Evolutionary conservation across 345 rosid species (phyloP).

Genomic region (Excoecaria cochinchinensis): DNA sequence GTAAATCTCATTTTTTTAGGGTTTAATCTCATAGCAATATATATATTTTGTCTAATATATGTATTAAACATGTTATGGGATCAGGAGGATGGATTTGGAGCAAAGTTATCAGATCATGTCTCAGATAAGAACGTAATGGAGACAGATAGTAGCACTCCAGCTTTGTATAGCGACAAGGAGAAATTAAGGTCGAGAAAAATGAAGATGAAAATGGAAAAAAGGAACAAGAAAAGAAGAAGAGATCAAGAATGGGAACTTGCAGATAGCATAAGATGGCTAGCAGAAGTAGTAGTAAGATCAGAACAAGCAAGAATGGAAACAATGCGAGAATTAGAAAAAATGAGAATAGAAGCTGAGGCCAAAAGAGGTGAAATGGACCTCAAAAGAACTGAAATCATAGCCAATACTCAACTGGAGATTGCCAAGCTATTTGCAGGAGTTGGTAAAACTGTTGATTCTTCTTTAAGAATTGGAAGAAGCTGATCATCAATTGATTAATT

Average conservation of each 20-base stretch:
- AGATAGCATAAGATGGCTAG: slow-evolving; percentile 80
- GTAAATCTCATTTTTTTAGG: too few species aligned
- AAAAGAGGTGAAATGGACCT: slow-evolving; percentile 86
- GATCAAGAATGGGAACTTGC: slow-evolving; percentile 65
- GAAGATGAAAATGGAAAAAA: slow-evolving; percentile 48
- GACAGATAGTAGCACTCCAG: slow-evolving; percentile 88
- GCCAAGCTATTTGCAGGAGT: slow-evolving; percentile 72
- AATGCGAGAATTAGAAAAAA: slow-evolving; percentile 77
- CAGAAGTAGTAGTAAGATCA: slow-evolving; percentile 75
- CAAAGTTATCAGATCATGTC: slow-evolving; percentile 45
- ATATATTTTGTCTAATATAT: neutral
- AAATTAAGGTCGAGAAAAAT: slow-evolving; percentile 38
- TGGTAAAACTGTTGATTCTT: slow-evolving; percentile 64
- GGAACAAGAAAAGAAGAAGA: slow-evolving; percentile 45
- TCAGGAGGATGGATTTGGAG: slow-evolving; percentile 60
- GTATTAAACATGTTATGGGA: neutral
- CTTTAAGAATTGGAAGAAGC: slow-evolving; percentile 78
- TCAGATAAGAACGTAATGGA: slow-evolving; percentile 58
- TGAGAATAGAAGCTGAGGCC: slow-evolving; percentile 87
- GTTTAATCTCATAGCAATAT: too few species aligned
- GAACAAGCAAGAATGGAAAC: slow-evolving; percentile 90
- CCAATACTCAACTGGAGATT: slow-evolving; percentile 88
- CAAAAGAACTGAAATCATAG: slow-evolving; percentile 84
- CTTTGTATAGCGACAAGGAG: slow-evolving; percentile 51
- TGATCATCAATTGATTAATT: slow-evolving; percentile 13